Conservation (phyloP, 2,329 filamentous ascomycete genomes). For the Davidsoniella virescens region DNA sequence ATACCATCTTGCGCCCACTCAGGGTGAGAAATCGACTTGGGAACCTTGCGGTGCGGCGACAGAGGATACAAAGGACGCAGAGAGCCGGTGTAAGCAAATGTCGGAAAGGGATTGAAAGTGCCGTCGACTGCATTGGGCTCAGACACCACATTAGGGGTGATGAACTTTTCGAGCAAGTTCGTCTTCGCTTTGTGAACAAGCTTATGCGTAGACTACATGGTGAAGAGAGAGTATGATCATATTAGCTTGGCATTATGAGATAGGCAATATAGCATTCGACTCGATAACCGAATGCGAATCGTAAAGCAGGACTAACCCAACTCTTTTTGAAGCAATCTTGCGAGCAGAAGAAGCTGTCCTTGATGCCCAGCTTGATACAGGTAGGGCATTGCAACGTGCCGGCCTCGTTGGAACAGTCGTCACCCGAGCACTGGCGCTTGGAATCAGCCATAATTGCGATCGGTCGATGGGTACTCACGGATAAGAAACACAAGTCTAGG, state of each 20-base stretch:
- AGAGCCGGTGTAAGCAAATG: slow-evolving; percentile 64
- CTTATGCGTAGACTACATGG: slow-evolving; percentile 24
- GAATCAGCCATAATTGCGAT: slow-evolving; percentile 26
- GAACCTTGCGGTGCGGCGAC: slow-evolving; percentile 54
- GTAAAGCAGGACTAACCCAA: slow-evolving; percentile 51
- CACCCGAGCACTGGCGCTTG: slow-evolving; percentile 60
- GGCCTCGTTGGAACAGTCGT: slow-evolving; percentile 75
- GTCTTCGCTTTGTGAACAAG: slow-evolving; percentile 59
- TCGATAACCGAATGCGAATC: background rate
- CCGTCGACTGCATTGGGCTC: slow-evolving; percentile 83
- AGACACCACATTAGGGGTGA: slow-evolving; percentile 71
- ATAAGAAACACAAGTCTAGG: no score
- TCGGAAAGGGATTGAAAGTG: slow-evolving; percentile 81
- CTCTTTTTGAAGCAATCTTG: slow-evolving; percentile 98
- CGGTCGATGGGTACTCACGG: no score
- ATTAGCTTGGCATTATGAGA: background rate
- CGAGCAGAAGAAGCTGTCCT: slow-evolving; percentile 91
- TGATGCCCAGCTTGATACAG: slow-evolving; percentile 72
- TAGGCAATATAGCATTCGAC: no score
- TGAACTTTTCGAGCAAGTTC: slow-evolving; percentile 56
- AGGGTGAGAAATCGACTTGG: slow-evolving; percentile 64
- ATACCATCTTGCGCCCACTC: slow-evolving; percentile 82
- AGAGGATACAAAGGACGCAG: slow-evolving; percentile 79
- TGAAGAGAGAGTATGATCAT: background rate
- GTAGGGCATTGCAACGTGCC: slow-evolving; percentile 83